These are phyloP conservation scores for Pythium apleroticum DNA, from an alignment of 352 stramenopile genomes.

Conservation along the genomic window DNA sequence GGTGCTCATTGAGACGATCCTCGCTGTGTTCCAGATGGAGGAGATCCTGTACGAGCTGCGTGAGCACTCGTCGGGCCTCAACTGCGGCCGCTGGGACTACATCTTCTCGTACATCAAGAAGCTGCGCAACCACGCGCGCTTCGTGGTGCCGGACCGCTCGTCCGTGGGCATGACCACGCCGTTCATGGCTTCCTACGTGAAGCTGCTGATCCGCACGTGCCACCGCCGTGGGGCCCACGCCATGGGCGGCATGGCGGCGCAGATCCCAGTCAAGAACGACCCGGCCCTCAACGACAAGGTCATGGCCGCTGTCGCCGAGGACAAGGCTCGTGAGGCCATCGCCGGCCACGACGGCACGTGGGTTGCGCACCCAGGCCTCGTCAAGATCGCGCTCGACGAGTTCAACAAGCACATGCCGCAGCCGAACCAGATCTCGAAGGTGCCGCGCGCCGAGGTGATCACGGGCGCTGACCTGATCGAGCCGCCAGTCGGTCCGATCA, in stretches of 20 bases:
- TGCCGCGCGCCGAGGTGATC: constrained; percentile 56
- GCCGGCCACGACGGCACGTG: constrained; percentile 96
- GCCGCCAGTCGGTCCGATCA: constrained; percentile 72
- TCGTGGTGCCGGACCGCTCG: constrained; percentile 91
- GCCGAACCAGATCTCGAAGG: constrained; percentile 89
- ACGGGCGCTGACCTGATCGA: constrained; percentile 66
- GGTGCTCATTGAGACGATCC: constrained; percentile 96
- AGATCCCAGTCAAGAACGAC: constrained; percentile 96
- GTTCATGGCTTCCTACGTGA: constrained; percentile 95
- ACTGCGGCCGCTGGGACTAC: constrained; percentile 97
- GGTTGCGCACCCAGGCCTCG: constrained; percentile 95
- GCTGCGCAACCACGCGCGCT: constrained; percentile 90
- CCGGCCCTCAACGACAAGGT: constrained; percentile 86
- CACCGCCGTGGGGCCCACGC: constrained; percentile 94
- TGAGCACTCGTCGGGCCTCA: constrained; percentile 95
- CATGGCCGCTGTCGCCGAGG: constrained; percentile 86
- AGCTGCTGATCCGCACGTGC: constrained; percentile 94
- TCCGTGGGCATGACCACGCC: constrained; percentile 93
- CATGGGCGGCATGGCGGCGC: constrained; percentile 97
- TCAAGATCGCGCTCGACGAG: constrained; percentile 90
- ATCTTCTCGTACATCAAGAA: constrained; percentile 98
- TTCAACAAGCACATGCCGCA: constrained; percentile 94
- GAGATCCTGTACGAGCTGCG: constrained; percentile 95
- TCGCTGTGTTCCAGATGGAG: constrained; percentile 97
- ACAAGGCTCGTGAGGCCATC: constrained; percentile 90